A percentile compares a stretch with the other conserved stretches of the same genome.
These are phyloP conservation scores for Tarenaya hassleriana DNA, from an alignment of 345 rosid genomes.

Conservation along the genomic window DNA sequence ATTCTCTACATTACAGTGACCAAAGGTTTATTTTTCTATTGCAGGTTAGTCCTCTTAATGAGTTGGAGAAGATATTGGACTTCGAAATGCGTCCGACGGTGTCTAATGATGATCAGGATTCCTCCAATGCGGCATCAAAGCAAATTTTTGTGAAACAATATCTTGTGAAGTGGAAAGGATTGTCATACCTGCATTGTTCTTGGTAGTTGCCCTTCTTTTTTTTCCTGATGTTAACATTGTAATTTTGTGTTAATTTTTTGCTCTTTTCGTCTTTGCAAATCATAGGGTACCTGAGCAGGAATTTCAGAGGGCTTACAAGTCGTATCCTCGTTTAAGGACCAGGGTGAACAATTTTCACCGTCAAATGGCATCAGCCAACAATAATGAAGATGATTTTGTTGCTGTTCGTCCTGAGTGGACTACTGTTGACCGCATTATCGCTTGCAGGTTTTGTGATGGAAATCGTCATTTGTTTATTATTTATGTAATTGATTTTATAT, in stretches of 20 bases:
- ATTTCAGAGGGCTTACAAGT: slow-evolving; percentile 84
- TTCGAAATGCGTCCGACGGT: slow-evolving; percentile 91
- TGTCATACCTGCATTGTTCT: slow-evolving; percentile 93
- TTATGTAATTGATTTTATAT: not conserved
- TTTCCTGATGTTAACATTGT: slow-evolving; percentile 11
- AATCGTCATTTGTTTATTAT: slow-evolving; percentile 12
- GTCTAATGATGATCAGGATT: slow-evolving; percentile 51
- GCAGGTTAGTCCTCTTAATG: slow-evolving; percentile 95
- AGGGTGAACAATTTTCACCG: slow-evolving; percentile 87
- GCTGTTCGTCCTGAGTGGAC: slow-evolving; percentile 99
- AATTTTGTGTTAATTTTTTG: not conserved
- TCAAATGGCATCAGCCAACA: slow-evolving; percentile 56
- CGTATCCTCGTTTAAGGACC: slow-evolving; percentile 79
- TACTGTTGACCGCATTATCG: slow-evolving; percentile 95
- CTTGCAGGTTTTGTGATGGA: slow-evolving; percentile 58
- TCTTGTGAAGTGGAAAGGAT: slow-evolving; percentile 98
- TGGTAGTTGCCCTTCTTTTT: slow-evolving; percentile 47
- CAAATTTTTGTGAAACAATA: slow-evolving; percentile 86
- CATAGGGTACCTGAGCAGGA: slow-evolving; percentile 93
- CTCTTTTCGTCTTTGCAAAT: not conserved
- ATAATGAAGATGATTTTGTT: slow-evolving; percentile 75
- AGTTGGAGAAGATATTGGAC: slow-evolving; percentile 89
- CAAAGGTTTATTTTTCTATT: slow-evolving; percentile 25
- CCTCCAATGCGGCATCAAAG: slow-evolving; percentile 56
- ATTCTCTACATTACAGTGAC: slow-evolving; percentile 9